A percentile compares a stretch with the other conserved stretches of the same genome.
These are phyloP conservation scores for Xerocomellus chrysenteron DNA, from an alignment of 768 basidiomycete genomes.

Conservation along the genomic window DNA sequence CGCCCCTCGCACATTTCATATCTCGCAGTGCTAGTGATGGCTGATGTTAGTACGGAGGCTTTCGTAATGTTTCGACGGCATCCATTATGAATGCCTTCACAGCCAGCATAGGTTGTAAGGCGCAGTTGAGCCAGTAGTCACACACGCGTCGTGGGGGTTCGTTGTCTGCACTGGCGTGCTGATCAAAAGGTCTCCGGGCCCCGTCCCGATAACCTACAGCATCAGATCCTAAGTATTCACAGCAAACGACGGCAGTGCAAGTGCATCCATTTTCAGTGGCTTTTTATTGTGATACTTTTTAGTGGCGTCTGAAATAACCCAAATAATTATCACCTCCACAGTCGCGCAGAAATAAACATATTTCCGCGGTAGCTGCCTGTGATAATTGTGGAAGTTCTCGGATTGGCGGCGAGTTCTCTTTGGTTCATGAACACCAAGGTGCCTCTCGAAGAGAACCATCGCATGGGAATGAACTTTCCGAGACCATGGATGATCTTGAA, in stretches of 20 bases:
- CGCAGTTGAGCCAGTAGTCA: background rate
- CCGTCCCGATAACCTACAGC: background rate
- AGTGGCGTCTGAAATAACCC: background rate
- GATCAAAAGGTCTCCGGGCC: background rate
- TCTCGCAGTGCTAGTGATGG: too few species aligned
- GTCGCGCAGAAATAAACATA: background rate
- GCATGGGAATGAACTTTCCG: background rate
- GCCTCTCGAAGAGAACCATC: background rate
- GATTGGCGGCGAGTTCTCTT: background rate
- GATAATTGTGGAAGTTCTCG: background rate
- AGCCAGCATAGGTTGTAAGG: background rate
- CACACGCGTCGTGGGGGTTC: background rate
- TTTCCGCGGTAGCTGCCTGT: background rate
- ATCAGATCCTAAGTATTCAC: background rate
- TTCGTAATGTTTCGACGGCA: background rate
- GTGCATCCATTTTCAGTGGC: background rate
- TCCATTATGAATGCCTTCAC: background rate
- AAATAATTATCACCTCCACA: background rate
- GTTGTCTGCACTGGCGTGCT: background rate
- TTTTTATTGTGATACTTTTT: background rate
- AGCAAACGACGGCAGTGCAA: background rate
- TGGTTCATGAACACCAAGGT: background rate
- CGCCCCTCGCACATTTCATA: too few species aligned
- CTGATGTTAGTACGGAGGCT: background rate
- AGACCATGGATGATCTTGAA: background rate